phyloP scores from a whole-genome alignment of 1,139 yeast genomes.

The Yamadazyma taylorii region DNA sequence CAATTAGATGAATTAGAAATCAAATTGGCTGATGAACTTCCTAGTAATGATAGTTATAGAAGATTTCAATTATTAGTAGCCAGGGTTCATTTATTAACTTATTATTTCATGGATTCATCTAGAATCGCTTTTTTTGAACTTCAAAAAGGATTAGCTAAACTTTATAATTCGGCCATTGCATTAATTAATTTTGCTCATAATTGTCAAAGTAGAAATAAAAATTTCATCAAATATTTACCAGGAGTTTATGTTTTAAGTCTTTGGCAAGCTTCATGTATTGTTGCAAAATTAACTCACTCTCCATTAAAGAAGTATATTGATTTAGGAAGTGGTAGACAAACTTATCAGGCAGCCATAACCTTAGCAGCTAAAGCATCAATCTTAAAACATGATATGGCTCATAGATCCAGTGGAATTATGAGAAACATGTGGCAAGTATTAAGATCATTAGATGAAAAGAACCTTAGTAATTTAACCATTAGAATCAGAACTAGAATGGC shows the following conservation, averaged over 20 bases:
- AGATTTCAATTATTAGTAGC: slow-evolving; percentile 69
- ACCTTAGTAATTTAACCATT: slow-evolving; percentile 41
- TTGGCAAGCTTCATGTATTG: slow-evolving; percentile 90
- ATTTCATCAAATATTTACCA: slow-evolving; percentile 76
- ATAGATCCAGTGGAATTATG: slow-evolving; percentile 91
- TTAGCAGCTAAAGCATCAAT: slow-evolving; percentile 79
- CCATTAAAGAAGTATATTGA: slow-evolving; percentile 67
- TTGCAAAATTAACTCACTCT: slow-evolving; percentile 77
- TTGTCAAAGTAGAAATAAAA: slow-evolving; percentile 59
- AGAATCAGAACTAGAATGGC: slow-evolving; percentile 81
- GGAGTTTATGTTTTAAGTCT: slow-evolving; percentile 76
- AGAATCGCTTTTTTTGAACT: slow-evolving; percentile 59
- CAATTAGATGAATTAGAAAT: slow-evolving; percentile 77
- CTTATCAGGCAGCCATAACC: slow-evolving; percentile 68
- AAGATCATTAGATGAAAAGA: slow-evolving; percentile 52
- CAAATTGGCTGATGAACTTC: slow-evolving; percentile 33
- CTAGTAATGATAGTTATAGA: slow-evolving; percentile 57
- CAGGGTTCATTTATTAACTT: slow-evolving; percentile 75
- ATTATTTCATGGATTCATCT: slow-evolving; percentile 72
- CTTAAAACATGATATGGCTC: slow-evolving; percentile 87
- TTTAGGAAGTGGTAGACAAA: slow-evolving; percentile 66
- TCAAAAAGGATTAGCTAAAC: slow-evolving; percentile 70
- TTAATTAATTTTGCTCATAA: slow-evolving; percentile 65
- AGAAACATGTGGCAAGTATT: slow-evolving; percentile 90
- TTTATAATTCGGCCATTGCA: slow-evolving; percentile 77